phyloP scores from a whole-genome alignment of 495 filamentous ascomycete species.

The Penicillium odoratum region DNA sequence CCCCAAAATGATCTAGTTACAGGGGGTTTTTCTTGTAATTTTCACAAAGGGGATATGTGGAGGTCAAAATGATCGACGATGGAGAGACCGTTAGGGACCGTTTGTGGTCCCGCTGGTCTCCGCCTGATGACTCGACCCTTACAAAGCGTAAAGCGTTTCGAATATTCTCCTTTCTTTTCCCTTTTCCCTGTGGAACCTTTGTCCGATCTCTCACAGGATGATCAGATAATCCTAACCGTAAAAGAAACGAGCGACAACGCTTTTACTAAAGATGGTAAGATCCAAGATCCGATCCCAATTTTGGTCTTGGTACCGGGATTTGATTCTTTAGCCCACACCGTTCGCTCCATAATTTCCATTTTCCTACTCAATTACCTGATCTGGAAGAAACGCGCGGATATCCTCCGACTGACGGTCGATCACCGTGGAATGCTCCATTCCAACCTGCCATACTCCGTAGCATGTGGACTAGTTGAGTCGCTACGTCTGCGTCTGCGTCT shows the following conservation, averaged over 20 bases:
- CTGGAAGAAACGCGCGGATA: slow-evolving; percentile 12
- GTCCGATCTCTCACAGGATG: slow-evolving; percentile 33
- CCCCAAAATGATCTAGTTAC: background rate
- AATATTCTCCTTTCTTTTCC: background rate
- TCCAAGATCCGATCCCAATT: slow-evolving; percentile 37
- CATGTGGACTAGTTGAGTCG: background rate
- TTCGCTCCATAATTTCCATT: background rate
- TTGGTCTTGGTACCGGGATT: slow-evolving; percentile 12
- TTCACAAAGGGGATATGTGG: background rate
- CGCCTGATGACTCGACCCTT: slow-evolving; percentile 17
- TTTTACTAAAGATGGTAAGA: slow-evolving; percentile 36
- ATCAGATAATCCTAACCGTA: slow-evolving; percentile 36
- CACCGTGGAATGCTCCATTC: slow-evolving; percentile 19
- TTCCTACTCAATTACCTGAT: background rate
- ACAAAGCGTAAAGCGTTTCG: slow-evolving; percentile 8
- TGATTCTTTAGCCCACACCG: background rate
- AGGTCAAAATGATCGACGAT: slow-evolving; percentile 26
- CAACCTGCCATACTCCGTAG: slow-evolving; percentile 14
- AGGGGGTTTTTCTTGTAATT: background rate
- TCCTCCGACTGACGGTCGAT: slow-evolving; percentile 17
- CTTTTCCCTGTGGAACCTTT: slow-evolving; percentile 8
- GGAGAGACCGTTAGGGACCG: slow-evolving; percentile 27
- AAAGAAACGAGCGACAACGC: slow-evolving; percentile 29
- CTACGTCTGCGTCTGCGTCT: too few relatives aligned
- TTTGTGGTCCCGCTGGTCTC: slow-evolving; percentile 16